These are phyloP conservation scores for Colletotrichum navitas DNA, from an alignment of 2,329 filamentous ascomycete genomes.

Conservation along the genomic window DNA sequence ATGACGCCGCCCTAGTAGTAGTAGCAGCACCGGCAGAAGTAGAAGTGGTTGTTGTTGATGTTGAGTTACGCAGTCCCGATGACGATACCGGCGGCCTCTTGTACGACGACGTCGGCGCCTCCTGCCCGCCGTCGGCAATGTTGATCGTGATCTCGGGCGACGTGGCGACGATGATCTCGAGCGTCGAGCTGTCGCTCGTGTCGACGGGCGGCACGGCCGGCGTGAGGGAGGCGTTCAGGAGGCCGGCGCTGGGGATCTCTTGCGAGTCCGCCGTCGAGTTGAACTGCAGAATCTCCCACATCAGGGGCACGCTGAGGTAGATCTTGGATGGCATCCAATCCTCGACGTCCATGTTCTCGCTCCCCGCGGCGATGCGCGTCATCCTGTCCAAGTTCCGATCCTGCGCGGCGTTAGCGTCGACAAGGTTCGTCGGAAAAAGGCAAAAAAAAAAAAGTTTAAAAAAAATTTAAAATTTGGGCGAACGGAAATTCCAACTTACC, in stretches of 20 bases:
- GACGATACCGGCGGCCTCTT: conserved; percentile 46
- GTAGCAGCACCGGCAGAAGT: too few species aligned
- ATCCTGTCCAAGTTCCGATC: conserved; percentile 62
- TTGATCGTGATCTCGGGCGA: conserved; percentile 65
- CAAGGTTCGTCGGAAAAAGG: too few species aligned
- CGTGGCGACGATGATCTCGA: conserved; percentile 65
- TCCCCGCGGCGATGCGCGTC: conserved; percentile 62
- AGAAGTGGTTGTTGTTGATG: not conserved
- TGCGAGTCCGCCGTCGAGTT: conserved; percentile 56
- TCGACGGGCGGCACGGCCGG: conserved; percentile 49
- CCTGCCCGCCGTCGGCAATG: conserved; percentile 64
- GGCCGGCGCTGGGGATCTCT: conserved; percentile 52
- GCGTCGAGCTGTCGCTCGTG: conserved; percentile 52
- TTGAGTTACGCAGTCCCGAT: conserved; percentile 40
- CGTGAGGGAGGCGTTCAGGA: conserved; percentile 59
- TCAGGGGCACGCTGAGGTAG: conserved; percentile 64
- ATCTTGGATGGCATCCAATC: conserved; percentile 67
- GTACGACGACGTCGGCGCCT: conserved; percentile 59
- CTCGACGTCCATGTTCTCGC: conserved; percentile 61
- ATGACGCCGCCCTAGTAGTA: not conserved
- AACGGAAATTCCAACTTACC: conserved; percentile 49
- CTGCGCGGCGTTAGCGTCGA: conserved; percentile 46
- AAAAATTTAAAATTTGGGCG: too few species aligned
- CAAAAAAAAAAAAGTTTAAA: not conserved
- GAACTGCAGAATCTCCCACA: conserved; percentile 66